Conservation (phyloP, 2,329 filamentous ascomycete genomes). For the Botrytis fragariae region DNA sequence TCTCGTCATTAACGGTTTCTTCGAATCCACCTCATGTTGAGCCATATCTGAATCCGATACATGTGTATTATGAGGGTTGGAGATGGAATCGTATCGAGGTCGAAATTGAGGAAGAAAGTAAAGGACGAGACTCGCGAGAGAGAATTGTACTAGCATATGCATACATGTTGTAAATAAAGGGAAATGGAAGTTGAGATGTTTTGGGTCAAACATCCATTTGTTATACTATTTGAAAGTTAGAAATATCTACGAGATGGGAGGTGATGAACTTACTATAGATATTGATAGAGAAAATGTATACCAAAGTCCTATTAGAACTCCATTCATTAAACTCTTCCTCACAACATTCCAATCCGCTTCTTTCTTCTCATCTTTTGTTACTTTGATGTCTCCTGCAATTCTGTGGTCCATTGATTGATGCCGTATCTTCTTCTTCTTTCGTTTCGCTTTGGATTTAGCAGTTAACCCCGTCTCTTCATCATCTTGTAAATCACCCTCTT, state of each 20-base stretch:
- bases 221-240: slow-evolving; percentile 67
- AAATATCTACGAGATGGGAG: neutral
- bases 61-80: slow-evolving; percentile 37
- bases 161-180: slow-evolving; percentile 87
- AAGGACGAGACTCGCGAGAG: slow-evolving; percentile 72
- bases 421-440: slow-evolving; percentile 62
- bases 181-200: slow-evolving; percentile 85
- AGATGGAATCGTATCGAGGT: slow-evolving; percentile 51
- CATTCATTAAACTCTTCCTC: slow-evolving; percentile 69
- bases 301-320: slow-evolving; percentile 82
- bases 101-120: slow-evolving; percentile 80
- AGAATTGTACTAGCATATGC: slow-evolving; percentile 95
- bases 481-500: slow-evolving; percentile 72
- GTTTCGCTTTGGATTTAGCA: slow-evolving; percentile 65
- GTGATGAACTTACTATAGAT: slow-evolving; percentile 65
- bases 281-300: slow-evolving; percentile 89
- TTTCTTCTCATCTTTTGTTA: slow-evolving; percentile 70
- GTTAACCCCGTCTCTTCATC: slow-evolving; percentile 91
- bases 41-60: slow-evolving; percentile 34
- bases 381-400: slow-evolving; percentile 57
- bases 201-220: slow-evolving; percentile 97
- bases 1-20: slow-evolving; percentile 70
- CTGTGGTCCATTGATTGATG: slow-evolving; percentile 70
- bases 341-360: slow-evolving; percentile 73
- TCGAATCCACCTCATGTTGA: slow-evolving; percentile 34